Conservation (phyloP, 2,329 filamentous ascomycete genomes). For the Verticillium nonalfalfae region DNA sequence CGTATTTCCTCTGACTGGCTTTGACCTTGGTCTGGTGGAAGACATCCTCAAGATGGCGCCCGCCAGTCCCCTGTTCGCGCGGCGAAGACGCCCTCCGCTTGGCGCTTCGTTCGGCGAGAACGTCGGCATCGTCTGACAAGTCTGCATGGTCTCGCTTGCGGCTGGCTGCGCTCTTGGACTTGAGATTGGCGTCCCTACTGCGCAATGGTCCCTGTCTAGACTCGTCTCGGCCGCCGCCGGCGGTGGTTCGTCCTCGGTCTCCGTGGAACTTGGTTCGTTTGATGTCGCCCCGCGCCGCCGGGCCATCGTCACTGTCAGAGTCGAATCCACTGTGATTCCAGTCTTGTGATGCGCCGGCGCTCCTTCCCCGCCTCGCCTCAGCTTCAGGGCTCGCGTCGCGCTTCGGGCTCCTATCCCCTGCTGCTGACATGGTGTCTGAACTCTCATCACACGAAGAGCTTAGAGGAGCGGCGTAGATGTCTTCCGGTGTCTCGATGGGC, state of each 20-base stretch:
- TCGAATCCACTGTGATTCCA: neutral
- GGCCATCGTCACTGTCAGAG: conserved; percentile 13
- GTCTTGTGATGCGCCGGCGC: neutral
- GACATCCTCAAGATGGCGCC: neutral
- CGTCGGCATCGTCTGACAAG: neutral
- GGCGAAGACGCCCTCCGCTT: neutral
- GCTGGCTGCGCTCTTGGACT: neutral
- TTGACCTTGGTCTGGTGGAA: neutral
- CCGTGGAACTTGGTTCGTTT: conserved; percentile 22
- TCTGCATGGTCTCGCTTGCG: neutral
- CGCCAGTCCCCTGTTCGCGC: neutral
- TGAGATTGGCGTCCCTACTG: neutral
- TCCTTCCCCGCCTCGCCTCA: neutral
- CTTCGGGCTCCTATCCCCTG: neutral
- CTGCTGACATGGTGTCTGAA: neutral
- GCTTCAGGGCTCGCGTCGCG: neutral
- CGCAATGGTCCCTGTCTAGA: neutral
- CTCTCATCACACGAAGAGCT: neutral
- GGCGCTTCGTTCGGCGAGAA: neutral
- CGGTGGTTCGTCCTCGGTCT: neutral
- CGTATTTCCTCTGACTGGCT: neutral
- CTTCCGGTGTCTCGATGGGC: neutral
- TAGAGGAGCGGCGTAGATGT: neutral
- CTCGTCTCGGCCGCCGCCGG: neutral
- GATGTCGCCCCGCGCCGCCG: conserved; percentile 22